Conservation (phyloP, 441 rosid genomes). For the Pelargonium myrrhifolium region DNA sequence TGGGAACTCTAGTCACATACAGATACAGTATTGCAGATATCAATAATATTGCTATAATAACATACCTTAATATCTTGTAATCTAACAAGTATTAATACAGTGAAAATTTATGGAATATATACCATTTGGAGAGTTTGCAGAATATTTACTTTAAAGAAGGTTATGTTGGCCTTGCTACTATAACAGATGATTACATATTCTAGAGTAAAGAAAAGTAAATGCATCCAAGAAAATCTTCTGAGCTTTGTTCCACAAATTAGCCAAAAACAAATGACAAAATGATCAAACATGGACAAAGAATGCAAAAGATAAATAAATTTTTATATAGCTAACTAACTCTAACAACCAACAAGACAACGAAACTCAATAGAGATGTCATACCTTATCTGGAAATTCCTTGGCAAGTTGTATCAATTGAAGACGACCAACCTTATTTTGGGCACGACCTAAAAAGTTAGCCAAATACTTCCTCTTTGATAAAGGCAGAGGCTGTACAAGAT, state of each 20-base stretch:
- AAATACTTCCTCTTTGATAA: constrained; percentile 62
- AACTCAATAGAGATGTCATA: constrained; percentile 18
- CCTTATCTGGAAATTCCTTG: constrained; percentile 76
- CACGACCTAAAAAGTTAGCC: constrained; percentile 89
- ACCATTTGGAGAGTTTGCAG: not conserved
- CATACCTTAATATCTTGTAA: not conserved
- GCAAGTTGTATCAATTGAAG: constrained; percentile 75
- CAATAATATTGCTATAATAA: not conserved
- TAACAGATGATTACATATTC: not conserved
- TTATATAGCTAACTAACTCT: no score
- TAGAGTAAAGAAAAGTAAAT: not conserved
- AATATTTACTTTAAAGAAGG: not conserved
- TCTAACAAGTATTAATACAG: not conserved
- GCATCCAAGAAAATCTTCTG: not conserved
- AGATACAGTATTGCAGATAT: no score
- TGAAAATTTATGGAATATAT: not conserved
- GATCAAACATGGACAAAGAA: no score
- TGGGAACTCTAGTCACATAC: no score
- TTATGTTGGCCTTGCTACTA: not conserved
- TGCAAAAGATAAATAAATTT: not conserved
- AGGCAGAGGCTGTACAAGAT: constrained; percentile 64
- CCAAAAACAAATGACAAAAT: not conserved
- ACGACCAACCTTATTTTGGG: constrained; percentile 78
- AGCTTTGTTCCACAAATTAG: not conserved
- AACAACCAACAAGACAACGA: not conserved